Evolutionary conservation across 2,329 filamentous ascomycete species (phyloP), one percentile per base, ranked within the genome.

Genomic region (Hypomyces perniciosus): DNA sequence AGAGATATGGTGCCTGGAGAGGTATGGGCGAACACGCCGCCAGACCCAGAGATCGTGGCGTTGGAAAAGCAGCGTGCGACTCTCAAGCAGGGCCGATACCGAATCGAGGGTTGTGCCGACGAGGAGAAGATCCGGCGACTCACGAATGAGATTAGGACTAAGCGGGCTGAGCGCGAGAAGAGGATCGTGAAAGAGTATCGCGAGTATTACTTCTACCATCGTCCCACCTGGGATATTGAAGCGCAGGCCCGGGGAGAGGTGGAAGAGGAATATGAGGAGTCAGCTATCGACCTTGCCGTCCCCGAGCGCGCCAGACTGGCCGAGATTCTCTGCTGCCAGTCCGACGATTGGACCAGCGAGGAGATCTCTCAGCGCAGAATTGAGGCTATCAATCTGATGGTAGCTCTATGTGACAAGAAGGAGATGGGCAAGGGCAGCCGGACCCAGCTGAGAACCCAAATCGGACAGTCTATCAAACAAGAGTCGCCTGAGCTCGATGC

Each of bases 1-100:
- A n/a, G 42, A 6, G 58, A 67, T 45, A 66, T 66, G 53, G 62
- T 66, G 8, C 63, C 60, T 20, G 40, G 62, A 7, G 53, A 66
- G 49, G 59, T 65, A 40, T 65, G 49, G 60, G 58, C 50, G 13
- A 54, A 56, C 31, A 37, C 63, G 6, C 28, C 42, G 26, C 51
- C 41, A 13, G 59, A 66, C 53, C 61, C 56, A 31, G 53, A 64
- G 52, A 64, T 65, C 50, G 35, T 54, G 8, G 43, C 52, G 30
- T 52, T 64, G 26, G 51, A 66, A 48, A 42, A 45, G 44, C 30
- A 57, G 42, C 35, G 40, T 46, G 55, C 28, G 44, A 8, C 47
- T 30, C 58, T 65, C 10, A 65, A 65, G 52, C 35, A 54, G n/a
- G 58, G 63, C 26, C 45, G 54, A 13, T 63, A 64, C 45, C 48